Base-by-base conservation (phyloP, 305 asterid species). In the Plantago coronopus region DNA sequence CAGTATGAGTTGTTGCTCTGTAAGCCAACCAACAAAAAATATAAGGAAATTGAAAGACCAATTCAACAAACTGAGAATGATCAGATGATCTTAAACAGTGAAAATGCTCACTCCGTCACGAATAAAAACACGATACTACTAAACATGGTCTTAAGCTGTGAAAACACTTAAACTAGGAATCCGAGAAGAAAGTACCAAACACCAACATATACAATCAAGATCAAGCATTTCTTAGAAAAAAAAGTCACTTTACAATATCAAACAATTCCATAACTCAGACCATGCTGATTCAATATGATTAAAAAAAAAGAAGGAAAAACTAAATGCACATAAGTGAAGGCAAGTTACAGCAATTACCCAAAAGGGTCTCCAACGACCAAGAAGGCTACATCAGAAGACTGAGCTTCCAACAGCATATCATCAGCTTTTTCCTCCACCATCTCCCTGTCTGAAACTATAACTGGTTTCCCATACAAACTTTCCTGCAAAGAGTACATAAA, bases 281-380 rank as follows among this genome's bases (percentile, higher is more conserved):
- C 2, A 25, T 54, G 40, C 12, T n/a, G 4, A 23, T 1, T 1
- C 23, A 54, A 27, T 21, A 22, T 3, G 9, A 11, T 21, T 50
- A 13, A 8, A 21, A 50, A 5, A 31, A 31, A 0, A 2, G 38
- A 31, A 5, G 7, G 7, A 31, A 7, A 31, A 9, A 9, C 38
- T 31, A 31, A 7, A 31, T 31, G 38, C 5, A 31, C 7, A 2
- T 31, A 7, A 4, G 29, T 31, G 38, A 31, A 37, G 42, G 10
- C 11, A 37, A 14, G 4, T 15, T 5, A 23, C 12, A 22, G 31
- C 7, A 51, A 14, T 53, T 27, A 53, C 42, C 58, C 58, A 53
- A 89, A 89, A 68, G 98, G 96, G 61, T 93, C 98, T 51, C 97
- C 98, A 49, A 89, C 98, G 59, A 93, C 98, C 67, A 93, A 84